phyloP scores from a whole-genome alignment of 208 protist species.

The Trypanosoma lewisi region DNA sequence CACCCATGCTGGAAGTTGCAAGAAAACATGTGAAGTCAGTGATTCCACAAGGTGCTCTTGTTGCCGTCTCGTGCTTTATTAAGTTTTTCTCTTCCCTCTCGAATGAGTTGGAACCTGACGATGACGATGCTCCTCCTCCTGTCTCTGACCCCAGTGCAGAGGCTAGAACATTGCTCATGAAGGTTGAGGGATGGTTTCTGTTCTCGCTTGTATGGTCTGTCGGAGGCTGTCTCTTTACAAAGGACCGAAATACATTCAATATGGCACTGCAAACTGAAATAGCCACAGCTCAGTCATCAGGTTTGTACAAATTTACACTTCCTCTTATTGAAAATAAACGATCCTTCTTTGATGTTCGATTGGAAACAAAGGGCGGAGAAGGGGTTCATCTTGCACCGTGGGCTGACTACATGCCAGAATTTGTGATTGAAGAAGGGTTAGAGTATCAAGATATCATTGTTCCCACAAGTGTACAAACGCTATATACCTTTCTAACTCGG shows the following conservation, averaged over 20 bases:
- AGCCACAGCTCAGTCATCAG: conserved; percentile 21
- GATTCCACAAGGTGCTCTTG: conserved; percentile 75
- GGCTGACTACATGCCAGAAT: conserved; percentile 77
- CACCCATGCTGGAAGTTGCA: conserved; percentile 77
- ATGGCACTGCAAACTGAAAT: conserved; percentile 67
- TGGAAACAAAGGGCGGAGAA: conserved; percentile 62
- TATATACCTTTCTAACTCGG: conserved; percentile 90
- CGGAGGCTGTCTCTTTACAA: conserved; percentile 86
- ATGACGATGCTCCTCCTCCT: conserved; percentile 33
- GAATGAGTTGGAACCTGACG: conserved; percentile 21
- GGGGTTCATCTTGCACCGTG: conserved; percentile 81
- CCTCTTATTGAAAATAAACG: conserved; percentile 64
- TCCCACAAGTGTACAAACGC: conserved; percentile 91
- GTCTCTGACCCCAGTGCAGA: conserved; percentile 23
- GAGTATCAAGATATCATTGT: conserved; percentile 96
- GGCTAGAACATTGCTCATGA: conserved; percentile 59
- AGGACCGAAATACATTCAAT: conserved; percentile 82
- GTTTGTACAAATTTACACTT: conserved; percentile 71
- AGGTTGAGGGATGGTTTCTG: conserved; percentile 91
- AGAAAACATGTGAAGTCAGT: conserved; percentile 72
- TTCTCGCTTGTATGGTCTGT: conserved; percentile 93
- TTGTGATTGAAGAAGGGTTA: conserved; percentile 71
- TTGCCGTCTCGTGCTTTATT: conserved; percentile 75
- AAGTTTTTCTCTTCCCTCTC: conserved; percentile 82
- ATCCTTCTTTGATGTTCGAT: conserved; percentile 84